Conservation (phyloP, 345 rosid genomes). For the Atalantia buxifolia region DNA sequence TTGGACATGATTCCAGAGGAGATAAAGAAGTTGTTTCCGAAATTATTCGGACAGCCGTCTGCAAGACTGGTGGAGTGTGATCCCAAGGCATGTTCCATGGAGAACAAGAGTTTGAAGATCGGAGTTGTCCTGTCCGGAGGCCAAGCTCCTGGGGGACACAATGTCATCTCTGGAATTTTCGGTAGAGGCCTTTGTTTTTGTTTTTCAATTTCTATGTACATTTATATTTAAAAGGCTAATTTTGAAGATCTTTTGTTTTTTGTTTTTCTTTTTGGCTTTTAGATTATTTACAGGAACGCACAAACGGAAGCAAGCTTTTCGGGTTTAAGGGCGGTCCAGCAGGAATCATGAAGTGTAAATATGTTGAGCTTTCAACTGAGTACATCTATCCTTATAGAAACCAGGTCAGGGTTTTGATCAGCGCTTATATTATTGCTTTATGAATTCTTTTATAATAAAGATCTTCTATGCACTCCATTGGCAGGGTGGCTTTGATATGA, state of each 20-base stretch:
- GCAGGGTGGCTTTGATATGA: conserved; percentile 33
- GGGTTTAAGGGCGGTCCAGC: conserved; percentile 25
- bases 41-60: conserved; percentile 36
- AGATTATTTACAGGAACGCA: conserved; percentile 29
- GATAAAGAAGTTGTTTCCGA: conserved; percentile 40
- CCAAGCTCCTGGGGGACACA: conserved; percentile 48
- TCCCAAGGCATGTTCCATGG: background rate
- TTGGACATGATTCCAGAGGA: conserved; percentile 16
- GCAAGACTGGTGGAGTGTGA: conserved; percentile 22
- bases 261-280: background rate
- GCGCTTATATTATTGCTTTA: background rate
- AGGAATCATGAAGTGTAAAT: conserved; percentile 27
- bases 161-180: conserved; percentile 42
- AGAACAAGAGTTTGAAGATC: conserved; percentile 29
- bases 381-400: conserved; percentile 17
- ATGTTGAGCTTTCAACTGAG: conserved; percentile 17
- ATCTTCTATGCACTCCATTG: background rate
- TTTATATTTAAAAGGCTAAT: no score
- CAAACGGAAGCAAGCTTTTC: conserved; percentile 16
- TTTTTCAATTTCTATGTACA: background rate
- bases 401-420: conserved; percentile 14
- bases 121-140: conserved; percentile 46
- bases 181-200: conserved; percentile 17
- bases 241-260: background rate
- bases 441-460: no score